phyloP scores from a whole-genome alignment of 164 flowering plant species.

The Liriodendron chinense region DNA sequence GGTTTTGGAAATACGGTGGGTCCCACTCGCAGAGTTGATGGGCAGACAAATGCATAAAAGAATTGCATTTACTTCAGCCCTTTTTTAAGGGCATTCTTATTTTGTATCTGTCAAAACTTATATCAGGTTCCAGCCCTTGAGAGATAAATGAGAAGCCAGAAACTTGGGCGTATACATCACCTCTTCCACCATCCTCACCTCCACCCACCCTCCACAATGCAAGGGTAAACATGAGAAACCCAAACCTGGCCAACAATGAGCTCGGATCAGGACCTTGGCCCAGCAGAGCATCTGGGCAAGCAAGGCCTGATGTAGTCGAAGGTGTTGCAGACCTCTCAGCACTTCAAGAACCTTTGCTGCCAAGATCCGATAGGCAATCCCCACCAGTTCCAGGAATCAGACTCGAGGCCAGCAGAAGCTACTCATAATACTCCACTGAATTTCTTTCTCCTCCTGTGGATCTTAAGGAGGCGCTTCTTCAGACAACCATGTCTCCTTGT shows the following conservation, averaged over 20 bases:
- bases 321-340: constrained; percentile 13
- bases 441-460: constrained; percentile 70
- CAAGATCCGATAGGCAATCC: constrained; percentile 27
- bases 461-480: constrained; percentile 83
- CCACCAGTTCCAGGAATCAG: constrained; percentile 34
- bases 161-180: constrained; percentile 87
- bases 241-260: constrained; percentile 31
- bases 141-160: constrained; percentile 77
- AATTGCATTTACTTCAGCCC: too few species aligned
- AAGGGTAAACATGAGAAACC: constrained; percentile 67
- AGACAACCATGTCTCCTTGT: constrained; percentile 76
- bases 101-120: too few species aligned
- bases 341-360: constrained; percentile 31
- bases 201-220: constrained; percentile 95
- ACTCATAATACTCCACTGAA: constrained; percentile 52
- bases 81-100: too few species aligned
- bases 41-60: neutral
- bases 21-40: neutral
- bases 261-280: constrained; percentile 33
- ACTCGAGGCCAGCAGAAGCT: constrained; percentile 36
- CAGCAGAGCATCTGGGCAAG: constrained; percentile 30
- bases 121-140: constrained; percentile 90
- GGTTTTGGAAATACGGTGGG: neutral
- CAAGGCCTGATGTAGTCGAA: constrained; percentile 25
- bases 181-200: constrained; percentile 90